Conservation (phyloP, 768 basidiomycete species). For the Hericium alpestre region DNA sequence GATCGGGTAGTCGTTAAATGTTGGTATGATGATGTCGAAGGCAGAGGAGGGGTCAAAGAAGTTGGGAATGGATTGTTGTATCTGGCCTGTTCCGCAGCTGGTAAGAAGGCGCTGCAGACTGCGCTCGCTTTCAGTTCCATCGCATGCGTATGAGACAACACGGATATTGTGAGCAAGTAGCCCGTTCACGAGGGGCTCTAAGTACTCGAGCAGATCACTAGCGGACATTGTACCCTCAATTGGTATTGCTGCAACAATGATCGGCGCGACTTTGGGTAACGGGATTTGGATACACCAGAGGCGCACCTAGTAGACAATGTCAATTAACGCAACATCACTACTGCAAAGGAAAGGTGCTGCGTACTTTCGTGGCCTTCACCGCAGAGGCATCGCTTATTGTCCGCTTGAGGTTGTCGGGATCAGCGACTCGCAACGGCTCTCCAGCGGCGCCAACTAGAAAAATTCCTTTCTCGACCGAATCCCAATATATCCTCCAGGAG, state of each 20-base stretch:
- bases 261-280: conserved; percentile 22
- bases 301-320: conserved; percentile 10
- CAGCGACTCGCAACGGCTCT: conserved; percentile 15
- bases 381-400: conserved; percentile 7
- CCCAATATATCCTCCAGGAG: conserved; percentile 17
- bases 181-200: conserved; percentile 19
- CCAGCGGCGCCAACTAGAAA: conserved; percentile 19
- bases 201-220: conserved; percentile 5
- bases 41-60: neutral
- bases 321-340: too few species aligned
- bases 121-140: conserved; percentile 27
- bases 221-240: conserved; percentile 18
- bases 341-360: too few species aligned
- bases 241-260: conserved; percentile 25
- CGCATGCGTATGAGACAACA: conserved; percentile 24
- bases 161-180: conserved; percentile 15
- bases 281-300: conserved; percentile 25
- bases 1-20: neutral
- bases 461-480: conserved; percentile 6
- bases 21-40: neutral
- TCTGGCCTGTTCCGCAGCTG: conserved; percentile 19
- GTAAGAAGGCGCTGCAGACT: neutral
- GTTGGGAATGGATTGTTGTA: conserved; percentile 11
- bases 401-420: conserved; percentile 14
- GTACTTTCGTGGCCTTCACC: conserved; percentile 18